phyloP scores from a whole-genome alignment of 1,139 yeast species.

The Pichia sp. region DNA sequence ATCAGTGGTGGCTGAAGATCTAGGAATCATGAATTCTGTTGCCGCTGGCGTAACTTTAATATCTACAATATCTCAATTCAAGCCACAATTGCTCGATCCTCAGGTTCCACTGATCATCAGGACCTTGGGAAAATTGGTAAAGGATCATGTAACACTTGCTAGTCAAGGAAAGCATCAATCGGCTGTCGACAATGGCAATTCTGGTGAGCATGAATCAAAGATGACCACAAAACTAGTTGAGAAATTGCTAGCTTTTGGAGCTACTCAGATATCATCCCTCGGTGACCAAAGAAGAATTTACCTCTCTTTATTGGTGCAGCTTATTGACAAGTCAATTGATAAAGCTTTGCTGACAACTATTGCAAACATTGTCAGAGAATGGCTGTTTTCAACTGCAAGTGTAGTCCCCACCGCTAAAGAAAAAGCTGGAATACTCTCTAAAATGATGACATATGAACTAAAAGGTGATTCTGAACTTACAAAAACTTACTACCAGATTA shows the following conservation, averaged over 20 bases:
- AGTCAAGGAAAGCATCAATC: constrained; percentile 42
- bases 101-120: constrained; percentile 75
- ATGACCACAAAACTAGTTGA: constrained; percentile 74
- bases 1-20: constrained; percentile 74
- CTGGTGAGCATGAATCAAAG: constrained; percentile 63
- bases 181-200: constrained; percentile 19
- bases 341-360: constrained; percentile 70
- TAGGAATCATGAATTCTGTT: constrained; percentile 74
- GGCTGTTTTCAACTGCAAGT: constrained; percentile 84
- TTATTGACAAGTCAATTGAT: constrained; percentile 85
- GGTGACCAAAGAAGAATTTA: constrained; percentile 94
- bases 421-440: constrained; percentile 88
- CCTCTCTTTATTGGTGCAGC: constrained; percentile 77
- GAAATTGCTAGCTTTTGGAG: constrained; percentile 70
- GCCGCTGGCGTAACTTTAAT: constrained; percentile 89
- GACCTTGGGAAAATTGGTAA: constrained; percentile 81
- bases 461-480: constrained; percentile 81
- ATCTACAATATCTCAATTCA: constrained; percentile 72
- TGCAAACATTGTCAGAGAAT: constrained; percentile 70
- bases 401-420: constrained; percentile 89
- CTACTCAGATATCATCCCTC: constrained; percentile 73
- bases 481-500: constrained; percentile 76
- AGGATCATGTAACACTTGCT: constrained; percentile 71
- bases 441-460: constrained; percentile 89
- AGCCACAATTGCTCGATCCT: constrained; percentile 70